A percentile compares a stretch with the other conserved stretches of the same genome.
Evolutionary conservation across 2,329 filamentous ascomycete species (phyloP).

Genomic region (Aspergillus sp.): DNA sequence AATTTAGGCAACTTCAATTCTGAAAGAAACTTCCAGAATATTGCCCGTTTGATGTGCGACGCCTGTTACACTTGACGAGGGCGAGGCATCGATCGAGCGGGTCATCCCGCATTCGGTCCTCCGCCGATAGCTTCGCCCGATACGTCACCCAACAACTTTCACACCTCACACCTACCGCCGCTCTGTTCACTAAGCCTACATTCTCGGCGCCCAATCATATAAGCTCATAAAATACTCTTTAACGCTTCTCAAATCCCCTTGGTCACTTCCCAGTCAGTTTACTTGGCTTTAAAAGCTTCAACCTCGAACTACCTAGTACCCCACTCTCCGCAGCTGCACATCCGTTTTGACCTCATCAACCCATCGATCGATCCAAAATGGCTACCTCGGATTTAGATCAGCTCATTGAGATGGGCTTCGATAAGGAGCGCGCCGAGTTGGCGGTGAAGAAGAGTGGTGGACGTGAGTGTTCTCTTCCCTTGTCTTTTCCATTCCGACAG

Average conservation of each 20-base stretch:
- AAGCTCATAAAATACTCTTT: neutral
- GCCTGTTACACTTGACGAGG: neutral
- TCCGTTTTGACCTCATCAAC: neutral
- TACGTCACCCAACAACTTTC: constrained; percentile 9
- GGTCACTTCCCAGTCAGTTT: neutral
- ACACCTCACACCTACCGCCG: neutral
- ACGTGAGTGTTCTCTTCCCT: constrained; percentile 53
- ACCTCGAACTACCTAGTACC: neutral
- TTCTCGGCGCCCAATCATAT: neutral
- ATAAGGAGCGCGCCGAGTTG: constrained; percentile 75
- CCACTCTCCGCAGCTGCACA: neutral
- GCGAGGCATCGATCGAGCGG: constrained; percentile 1
- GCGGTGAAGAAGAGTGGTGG: constrained; percentile 82
- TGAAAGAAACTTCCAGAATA: neutral
- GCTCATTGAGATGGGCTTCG: constrained; percentile 73
- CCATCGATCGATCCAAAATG: constrained; percentile 23
- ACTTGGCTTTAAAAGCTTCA: neutral
- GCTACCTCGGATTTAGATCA: constrained; percentile 57
- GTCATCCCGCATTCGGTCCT: constrained; percentile 5
- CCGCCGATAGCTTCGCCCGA: neutral
- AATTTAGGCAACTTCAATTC: neutral
- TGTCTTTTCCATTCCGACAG: neutral
- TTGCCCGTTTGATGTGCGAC: neutral
- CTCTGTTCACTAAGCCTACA: neutral
- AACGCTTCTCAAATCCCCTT: neutral